Evolutionary conservation across 2,329 filamentous ascomycete genomes (phyloP).

Genomic region (Apiospora rasikravindrae): DNA sequence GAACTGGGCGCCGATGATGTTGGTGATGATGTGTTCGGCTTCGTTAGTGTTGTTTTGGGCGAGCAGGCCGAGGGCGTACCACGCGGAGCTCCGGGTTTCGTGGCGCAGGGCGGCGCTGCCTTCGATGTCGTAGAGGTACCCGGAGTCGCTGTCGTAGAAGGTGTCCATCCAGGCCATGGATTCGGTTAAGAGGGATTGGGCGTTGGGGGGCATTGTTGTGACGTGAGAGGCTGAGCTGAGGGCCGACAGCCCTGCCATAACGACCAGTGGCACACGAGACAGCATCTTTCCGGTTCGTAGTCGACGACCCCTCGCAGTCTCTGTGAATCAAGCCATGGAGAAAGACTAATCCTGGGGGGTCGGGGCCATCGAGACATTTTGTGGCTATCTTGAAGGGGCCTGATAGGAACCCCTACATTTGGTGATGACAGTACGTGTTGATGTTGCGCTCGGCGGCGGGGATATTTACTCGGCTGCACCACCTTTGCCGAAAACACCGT

Average conservation of each 20-base stretch:
- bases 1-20: slow-evolving; percentile 58
- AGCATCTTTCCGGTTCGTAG: neutral
- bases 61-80: slow-evolving; percentile 64
- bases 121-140: slow-evolving; percentile 59
- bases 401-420: neutral
- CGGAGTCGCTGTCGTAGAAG: slow-evolving; percentile 56
- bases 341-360: neutral
- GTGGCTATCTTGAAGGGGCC: neutral
- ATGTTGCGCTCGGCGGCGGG: neutral
- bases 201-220: slow-evolving; percentile 32
- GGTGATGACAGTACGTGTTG: neutral
- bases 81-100: slow-evolving; percentile 61
- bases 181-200: slow-evolving; percentile 49
- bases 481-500: neutral
- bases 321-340: neutral
- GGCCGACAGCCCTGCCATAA: neutral
- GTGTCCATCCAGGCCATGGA: slow-evolving; percentile 62
- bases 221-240: neutral
- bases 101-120: slow-evolving; percentile 53
- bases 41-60: slow-evolving; percentile 58
- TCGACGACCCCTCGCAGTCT: neutral
- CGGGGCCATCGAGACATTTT: neutral
- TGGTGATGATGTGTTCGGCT: slow-evolving; percentile 58
- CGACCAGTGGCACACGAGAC: neutral
- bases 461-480: neutral